Percentiles rank a stretch among this genome's conserved stretches.
These are phyloP conservation scores for Trifolium pratense DNA, from an alignment of 306 rosid genomes.

Conservation along the genomic window DNA sequence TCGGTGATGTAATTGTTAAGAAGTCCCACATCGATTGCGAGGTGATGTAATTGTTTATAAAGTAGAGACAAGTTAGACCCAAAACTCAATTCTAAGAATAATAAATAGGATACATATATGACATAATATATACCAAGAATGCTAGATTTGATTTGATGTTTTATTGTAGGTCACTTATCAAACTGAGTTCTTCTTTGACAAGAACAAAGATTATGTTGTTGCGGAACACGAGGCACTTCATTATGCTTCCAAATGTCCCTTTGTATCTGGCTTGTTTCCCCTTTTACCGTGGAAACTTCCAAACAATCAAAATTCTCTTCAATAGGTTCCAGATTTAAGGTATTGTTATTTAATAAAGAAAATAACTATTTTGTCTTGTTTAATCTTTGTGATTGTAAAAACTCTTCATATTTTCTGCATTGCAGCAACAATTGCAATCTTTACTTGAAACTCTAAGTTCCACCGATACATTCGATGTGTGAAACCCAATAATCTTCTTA, in stretches of 20 bases:
- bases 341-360: not conserved
- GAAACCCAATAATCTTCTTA: conserved; percentile 94
- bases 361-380: not conserved
- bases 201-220: conserved; percentile 98
- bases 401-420: conserved; percentile 54
- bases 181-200: conserved; percentile 96
- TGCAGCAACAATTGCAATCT: conserved; percentile 93
- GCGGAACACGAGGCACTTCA: conserved; percentile 96
- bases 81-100: no score
- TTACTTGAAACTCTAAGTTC: conserved; percentile 95
- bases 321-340: conserved; percentile 92
- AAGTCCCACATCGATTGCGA: no score
- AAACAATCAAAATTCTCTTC: conserved; percentile 97
- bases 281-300: conserved; percentile 84
- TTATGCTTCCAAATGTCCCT: conserved; percentile 78
- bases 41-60: no score
- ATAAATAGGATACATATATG: conserved; percentile 18
- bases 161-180: conserved; percentile 89
- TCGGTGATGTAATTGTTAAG: conserved; percentile 78
- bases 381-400: conserved; percentile 40
- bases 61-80: no score
- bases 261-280: conserved; percentile 77
- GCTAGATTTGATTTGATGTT: conserved; percentile 33
- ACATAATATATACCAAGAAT: conserved; percentile 37
- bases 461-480: conserved; percentile 98